Conservation (phyloP, 148 eudicot genomes). For the Heliamphora exappendiculata region DNA sequence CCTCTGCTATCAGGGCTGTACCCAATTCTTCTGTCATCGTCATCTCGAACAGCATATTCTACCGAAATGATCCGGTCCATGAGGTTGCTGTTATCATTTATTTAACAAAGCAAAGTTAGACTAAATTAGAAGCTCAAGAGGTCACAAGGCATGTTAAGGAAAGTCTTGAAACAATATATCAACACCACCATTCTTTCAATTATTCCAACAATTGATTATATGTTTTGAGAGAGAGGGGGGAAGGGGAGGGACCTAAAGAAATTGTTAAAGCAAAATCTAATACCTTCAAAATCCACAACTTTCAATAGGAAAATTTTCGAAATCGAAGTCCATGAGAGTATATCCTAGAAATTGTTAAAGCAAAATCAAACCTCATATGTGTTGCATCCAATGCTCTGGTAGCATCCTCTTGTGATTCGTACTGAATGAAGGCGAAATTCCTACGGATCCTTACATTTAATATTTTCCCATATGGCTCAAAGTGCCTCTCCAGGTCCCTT, state of each 20-base stretch:
- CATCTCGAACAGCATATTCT: slow-evolving; percentile 71
- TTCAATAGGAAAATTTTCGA: not conserved
- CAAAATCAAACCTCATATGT: slow-evolving; percentile 47
- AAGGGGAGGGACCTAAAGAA: too few species aligned
- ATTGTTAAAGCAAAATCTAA: not conserved
- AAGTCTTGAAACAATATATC: not conserved
- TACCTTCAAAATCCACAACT: not conserved
- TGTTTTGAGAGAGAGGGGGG: not conserved
- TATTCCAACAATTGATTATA: not conserved
- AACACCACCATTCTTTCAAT: not conserved
- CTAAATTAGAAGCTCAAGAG: not conserved
- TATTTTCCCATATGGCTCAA: slow-evolving; percentile 67
- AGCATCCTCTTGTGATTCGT: slow-evolving; percentile 80
- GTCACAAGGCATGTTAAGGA: not conserved
- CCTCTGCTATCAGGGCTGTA: slow-evolving; percentile 57
- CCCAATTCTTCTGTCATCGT: slow-evolving; percentile 49
- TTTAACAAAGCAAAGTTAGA: not conserved
- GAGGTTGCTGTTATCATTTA: slow-evolving; percentile 48
- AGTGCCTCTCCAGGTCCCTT: slow-evolving; percentile 76
- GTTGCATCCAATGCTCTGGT: slow-evolving; percentile 71
- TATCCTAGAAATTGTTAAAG: not conserved
- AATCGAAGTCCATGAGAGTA: not conserved
- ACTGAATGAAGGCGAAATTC: slow-evolving; percentile 79
- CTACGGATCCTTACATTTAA: slow-evolving; percentile 64
- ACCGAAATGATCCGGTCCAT: slow-evolving; percentile 78